Conservation (phyloP, 1,284 basidiomycete species). For the Ustilago hordei region DNA sequence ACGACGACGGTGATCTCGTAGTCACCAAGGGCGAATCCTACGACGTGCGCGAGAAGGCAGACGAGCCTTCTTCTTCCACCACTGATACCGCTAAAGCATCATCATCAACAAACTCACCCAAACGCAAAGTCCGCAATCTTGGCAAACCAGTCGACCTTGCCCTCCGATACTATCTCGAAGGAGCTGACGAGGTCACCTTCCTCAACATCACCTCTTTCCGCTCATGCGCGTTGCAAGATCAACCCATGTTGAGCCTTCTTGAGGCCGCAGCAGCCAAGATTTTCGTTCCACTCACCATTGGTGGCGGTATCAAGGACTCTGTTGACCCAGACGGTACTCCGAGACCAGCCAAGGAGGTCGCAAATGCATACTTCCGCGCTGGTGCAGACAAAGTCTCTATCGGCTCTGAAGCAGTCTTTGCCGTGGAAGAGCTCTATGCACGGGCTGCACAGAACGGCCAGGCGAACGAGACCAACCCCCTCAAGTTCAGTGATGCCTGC, state of each 20-base stretch:
- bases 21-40: constrained; percentile 99
- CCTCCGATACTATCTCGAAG: constrained; percentile 84
- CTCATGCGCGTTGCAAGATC: constrained; percentile 91
- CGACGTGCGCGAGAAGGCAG: constrained; percentile 84
- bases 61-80: constrained; percentile 13
- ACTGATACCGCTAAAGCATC: constrained; percentile 7
- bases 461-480: constrained; percentile 57
- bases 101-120: constrained; percentile 16
- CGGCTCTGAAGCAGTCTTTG: constrained; percentile 92
- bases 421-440: constrained; percentile 82
- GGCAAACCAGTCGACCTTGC: constrained; percentile 97
- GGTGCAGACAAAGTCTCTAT: constrained; percentile 98
- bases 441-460: constrained; percentile 80
- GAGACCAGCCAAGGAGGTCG: constrained; percentile 89
- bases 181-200: constrained; percentile 96
- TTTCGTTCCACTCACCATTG: constrained; percentile 98
- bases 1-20: constrained; percentile 95
- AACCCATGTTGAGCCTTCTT: constrained; percentile 97
- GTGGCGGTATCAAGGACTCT: constrained; percentile 96
- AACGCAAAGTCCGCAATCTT: constrained; percentile 88
- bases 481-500: constrained; percentile 61
- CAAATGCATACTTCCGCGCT: constrained; percentile 93
- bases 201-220: constrained; percentile 99
- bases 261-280: constrained; percentile 87
- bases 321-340: constrained; percentile 93